These are phyloP conservation scores for Chrysochromulina tobinii DNA, from an alignment of 78 protist species.

Conservation along the genomic window DNA sequence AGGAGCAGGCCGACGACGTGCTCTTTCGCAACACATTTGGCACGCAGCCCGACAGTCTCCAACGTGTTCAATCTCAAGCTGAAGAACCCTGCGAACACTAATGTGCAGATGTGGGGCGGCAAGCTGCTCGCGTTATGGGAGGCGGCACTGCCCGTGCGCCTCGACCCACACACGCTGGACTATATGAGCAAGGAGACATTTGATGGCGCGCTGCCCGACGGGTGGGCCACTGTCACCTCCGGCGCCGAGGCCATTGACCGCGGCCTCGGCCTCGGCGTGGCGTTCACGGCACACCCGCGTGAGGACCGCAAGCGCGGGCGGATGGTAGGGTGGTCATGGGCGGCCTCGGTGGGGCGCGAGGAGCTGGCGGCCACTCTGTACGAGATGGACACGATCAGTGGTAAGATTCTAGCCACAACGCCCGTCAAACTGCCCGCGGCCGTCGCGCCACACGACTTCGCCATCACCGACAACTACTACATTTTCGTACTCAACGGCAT, in stretches of 20 bases:
- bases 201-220: not conserved
- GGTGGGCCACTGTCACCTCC: not conserved
- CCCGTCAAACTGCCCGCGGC: not conserved
- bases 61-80: not conserved
- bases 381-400: not conserved
- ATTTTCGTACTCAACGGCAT: not conserved
- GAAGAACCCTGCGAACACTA: slow-evolving; percentile 10
- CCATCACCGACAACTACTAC: not conserved
- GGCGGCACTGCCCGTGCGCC: not conserved
- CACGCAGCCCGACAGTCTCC: not conserved
- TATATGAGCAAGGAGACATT: not conserved
- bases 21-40: not conserved
- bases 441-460: not conserved
- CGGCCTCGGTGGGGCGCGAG: not conserved
- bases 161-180: not conserved
- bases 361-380: not conserved
- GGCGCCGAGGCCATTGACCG: not conserved
- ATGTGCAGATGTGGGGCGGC: not conserved
- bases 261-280: not conserved
- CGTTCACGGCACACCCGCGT: slow-evolving; percentile 11
- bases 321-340: not conserved
- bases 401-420: not conserved
- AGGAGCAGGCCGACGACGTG: not conserved
- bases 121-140: not conserved
- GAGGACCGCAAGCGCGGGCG: not conserved